These are phyloP conservation scores for Phoenix roebelenii DNA, from an alignment of 176 grass and related monocot species.

Conservation along the genomic window DNA sequence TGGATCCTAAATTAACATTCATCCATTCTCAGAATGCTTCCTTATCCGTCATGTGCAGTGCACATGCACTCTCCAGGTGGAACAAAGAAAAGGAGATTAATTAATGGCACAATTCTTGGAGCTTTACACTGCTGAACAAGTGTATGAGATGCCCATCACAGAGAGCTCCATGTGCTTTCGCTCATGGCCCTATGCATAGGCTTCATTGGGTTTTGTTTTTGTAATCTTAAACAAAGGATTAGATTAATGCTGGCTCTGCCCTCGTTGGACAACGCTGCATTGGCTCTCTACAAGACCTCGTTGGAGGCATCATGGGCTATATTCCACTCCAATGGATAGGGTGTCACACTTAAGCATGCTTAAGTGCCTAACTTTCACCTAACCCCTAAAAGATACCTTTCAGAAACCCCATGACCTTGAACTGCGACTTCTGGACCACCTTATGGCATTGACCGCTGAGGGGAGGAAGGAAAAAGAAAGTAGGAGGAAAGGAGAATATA, in stretches of 20 bases:
- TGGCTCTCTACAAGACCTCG: constrained; percentile 1
- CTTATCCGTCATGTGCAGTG: not conserved
- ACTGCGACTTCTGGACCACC: no score
- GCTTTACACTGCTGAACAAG: not conserved
- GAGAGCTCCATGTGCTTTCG: not conserved
- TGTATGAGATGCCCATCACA: not conserved
- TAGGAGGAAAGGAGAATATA: no score
- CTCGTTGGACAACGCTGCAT: not conserved
- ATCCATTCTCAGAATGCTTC: no score
- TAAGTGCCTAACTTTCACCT: constrained; percentile 1
- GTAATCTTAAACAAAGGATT: not conserved
- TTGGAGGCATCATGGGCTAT: constrained; percentile 2
- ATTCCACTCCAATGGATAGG: not conserved
- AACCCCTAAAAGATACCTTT: constrained; percentile 6
- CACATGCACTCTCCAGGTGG: not conserved
- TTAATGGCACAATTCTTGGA: constrained; percentile 3
- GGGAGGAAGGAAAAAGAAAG: no score
- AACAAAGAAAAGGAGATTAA: not conserved
- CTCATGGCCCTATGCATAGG: constrained; percentile 6
- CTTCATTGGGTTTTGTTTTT: not conserved
- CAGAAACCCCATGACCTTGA: not conserved
- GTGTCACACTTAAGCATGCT: not conserved
- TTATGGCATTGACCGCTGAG: no score
- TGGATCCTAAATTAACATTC: no score
- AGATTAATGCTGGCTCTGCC: not conserved